Conservation (phyloP, 140 eudicot species). For the Cichorium intybus region DNA sequence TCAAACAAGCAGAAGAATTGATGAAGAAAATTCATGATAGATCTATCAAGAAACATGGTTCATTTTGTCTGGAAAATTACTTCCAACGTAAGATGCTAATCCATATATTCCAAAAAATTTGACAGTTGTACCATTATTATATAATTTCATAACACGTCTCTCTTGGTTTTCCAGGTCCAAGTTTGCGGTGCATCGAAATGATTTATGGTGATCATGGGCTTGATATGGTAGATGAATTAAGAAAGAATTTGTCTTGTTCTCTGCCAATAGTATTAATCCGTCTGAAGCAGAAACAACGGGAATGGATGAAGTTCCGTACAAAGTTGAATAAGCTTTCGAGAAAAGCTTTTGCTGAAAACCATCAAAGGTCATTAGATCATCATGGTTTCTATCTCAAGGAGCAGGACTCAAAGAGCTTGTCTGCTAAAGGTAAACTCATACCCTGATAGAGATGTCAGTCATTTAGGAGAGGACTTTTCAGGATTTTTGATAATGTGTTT, state of each 20-base stretch:
- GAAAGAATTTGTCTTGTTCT: slow-evolving; percentile 52
- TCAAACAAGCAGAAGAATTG: slow-evolving; percentile 51
- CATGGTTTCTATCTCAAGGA: slow-evolving; percentile 70
- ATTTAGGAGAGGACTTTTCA: too few species aligned
- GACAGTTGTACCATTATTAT: too few species aligned
- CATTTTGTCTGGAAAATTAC: slow-evolving; percentile 45
- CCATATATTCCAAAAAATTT: too few species aligned
- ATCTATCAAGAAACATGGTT: slow-evolving; percentile 29
- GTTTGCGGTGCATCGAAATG: slow-evolving; percentile 70
- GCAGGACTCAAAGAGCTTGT: slow-evolving; percentile 66
- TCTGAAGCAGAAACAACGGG: slow-evolving; percentile 78
- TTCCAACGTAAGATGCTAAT: slow-evolving; percentile 41
- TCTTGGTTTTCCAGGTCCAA: slow-evolving; percentile 35
- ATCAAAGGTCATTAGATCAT: slow-evolving; percentile 72
- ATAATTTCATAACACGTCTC: slow-evolving; percentile 25
- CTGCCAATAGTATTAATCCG: slow-evolving; percentile 67
- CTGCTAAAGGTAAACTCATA: slow-evolving; percentile 53
- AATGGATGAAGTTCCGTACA: slow-evolving; percentile 68
- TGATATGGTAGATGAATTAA: slow-evolving; percentile 61
- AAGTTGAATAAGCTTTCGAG: slow-evolving; percentile 66
- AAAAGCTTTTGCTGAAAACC: slow-evolving; percentile 55
- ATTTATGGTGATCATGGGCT: slow-evolving; percentile 75
- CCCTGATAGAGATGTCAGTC: too few species aligned
- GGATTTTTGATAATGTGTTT: too few species aligned
- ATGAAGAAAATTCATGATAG: slow-evolving; percentile 41